A percentile compares a stretch with the other conserved stretches of the same genome.
Evolutionary conservation across 2,329 filamentous ascomycete genomes (phyloP).

Genomic region (Paracorniculantispora psalliotae): DNA sequence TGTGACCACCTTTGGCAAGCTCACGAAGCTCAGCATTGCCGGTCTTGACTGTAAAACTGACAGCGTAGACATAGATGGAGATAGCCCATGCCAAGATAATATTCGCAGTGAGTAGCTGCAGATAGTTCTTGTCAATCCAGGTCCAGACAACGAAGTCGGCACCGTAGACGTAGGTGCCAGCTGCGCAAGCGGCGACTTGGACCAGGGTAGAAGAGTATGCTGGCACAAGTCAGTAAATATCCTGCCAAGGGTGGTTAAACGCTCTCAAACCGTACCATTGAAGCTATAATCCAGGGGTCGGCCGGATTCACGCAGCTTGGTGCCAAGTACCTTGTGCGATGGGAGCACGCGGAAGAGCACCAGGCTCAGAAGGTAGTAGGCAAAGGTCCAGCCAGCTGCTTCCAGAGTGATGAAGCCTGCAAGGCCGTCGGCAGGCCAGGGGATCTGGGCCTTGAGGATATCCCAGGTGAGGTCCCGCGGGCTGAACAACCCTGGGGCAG

Average conservation of each 20-base stretch:
- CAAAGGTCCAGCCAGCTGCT: constrained; percentile 61
- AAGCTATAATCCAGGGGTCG: constrained; percentile 74
- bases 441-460: constrained; percentile 66
- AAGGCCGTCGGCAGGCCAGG: constrained; percentile 68
- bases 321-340: constrained; percentile 62
- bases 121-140: constrained; percentile 82
- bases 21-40: constrained; percentile 66
- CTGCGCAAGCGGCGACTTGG: constrained; percentile 60
- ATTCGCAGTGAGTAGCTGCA: constrained; percentile 77
- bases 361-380: constrained; percentile 71
- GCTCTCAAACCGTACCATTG: constrained; percentile 47
- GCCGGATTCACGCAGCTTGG: constrained; percentile 57
- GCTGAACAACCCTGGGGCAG: constrained; percentile 67
- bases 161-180: constrained; percentile 69
- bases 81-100: constrained; percentile 67
- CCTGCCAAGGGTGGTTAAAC: rapidly evolving
- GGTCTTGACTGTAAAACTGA: constrained; percentile 70
- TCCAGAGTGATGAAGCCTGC: constrained; percentile 61
- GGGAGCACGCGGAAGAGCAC: constrained; percentile 69
- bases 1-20: constrained; percentile 71
- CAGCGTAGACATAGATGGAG: constrained; percentile 70
- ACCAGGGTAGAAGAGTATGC: constrained; percentile 69
- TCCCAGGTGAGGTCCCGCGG: constrained; percentile 63
- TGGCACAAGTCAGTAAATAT: constrained; percentile 25
- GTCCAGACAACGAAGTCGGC: constrained; percentile 80